Base-by-base conservation (phyloP, 148 eudicot species). In the Amaranthus palmeri region DNA sequence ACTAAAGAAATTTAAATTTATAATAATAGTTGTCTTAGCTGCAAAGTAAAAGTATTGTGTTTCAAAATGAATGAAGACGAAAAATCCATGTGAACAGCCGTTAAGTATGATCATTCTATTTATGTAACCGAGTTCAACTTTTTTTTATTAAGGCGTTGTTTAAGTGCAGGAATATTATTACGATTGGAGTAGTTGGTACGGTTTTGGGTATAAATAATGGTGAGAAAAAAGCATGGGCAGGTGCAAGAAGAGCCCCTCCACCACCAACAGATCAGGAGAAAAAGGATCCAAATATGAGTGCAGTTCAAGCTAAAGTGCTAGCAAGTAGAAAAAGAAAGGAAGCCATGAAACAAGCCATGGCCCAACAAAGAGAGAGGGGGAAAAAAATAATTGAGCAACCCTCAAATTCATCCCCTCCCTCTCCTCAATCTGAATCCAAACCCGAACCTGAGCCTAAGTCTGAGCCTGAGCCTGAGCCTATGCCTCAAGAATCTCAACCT, bases 321-420 rank as follows among this genome's bases (percentile, higher is more conserved):
- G 97, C 97, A 3, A 92, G 97, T 81, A 92, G 86, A 67, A 92
- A 78, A 80, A 85, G 97, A 75, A 92, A 92, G 76, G 97, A 92
- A 78, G 96, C 95, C 47, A 84, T 92, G 97, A 92, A 89, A 79
- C 86, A 89, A 41, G 66, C 81, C 46, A 73, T 85, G 69, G 88
- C 88, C 6, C 81, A 83, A 78, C 83, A 79, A 68, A 92, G 84
- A 80, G 95, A 86, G 40, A 85, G 52, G 54, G 97, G 97, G 15
- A 89, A 85, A 75, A 51, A 68, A 61, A 2, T 25, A 25, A 61
- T 85, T 71, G 70, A 66, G 1, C 69, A 70, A 48, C 53, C 68
- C 4, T 45, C 67, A n/a, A 17, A 3, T 58, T 25, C 42, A 58
- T 25, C 61, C 61, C 61, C 61, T 17, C 13, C n/a, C n/a, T n/a